Base-by-base conservation (phyloP, 2,329 filamentous ascomycete species). In the Hymenoscyphus occultus region DNA sequence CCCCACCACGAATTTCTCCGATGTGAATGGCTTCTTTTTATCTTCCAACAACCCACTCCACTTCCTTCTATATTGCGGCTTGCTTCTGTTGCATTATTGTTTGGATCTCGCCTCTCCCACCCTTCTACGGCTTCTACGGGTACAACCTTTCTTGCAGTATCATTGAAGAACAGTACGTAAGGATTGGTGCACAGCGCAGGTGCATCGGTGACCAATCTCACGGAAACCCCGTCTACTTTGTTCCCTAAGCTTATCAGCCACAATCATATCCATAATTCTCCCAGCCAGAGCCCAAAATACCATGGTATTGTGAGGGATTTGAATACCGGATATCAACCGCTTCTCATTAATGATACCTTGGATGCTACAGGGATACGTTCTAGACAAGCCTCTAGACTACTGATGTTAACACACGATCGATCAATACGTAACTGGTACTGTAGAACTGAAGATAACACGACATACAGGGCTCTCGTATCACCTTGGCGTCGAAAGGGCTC, bases 21-120 rank as follows among this genome's bases (percentile, higher is more conserved):
- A 51, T 51, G 45, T 51, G 45, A 51, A 51, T 51, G 45, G 45
- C 45, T 51, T 51, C 45, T 51, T 51, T 51, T 51, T 48, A 22
- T 48, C 45, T 48, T 48, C n/a, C 45, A 48, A 48, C n/a, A 48
- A 19, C 19, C 19, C 35, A 35, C 45, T 51, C 45, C 45, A 51
- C 45, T 28, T 12, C 4, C 45, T 51, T 51, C 45, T 51, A 10
- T 51, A 35, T 35, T 35, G 35, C 35, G 35, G 35, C 35, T 35
- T 51, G 7, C 45, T 48, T 19, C 45, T 22, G 9, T 45, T 45
- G 16, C 42, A 7, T 7, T 7, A 10, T 51, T 12, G n/a, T 51
- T 51, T n/a, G 45, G n/a, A 7, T 48, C 45, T 48, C 6, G 35
- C 4, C 9, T 4, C 35, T 35, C 35, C 35, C 35, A 35, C 35